Conservation (phyloP, 2,329 filamentous ascomycete genomes). For the Aspergillus novoparasiticus region DNA sequence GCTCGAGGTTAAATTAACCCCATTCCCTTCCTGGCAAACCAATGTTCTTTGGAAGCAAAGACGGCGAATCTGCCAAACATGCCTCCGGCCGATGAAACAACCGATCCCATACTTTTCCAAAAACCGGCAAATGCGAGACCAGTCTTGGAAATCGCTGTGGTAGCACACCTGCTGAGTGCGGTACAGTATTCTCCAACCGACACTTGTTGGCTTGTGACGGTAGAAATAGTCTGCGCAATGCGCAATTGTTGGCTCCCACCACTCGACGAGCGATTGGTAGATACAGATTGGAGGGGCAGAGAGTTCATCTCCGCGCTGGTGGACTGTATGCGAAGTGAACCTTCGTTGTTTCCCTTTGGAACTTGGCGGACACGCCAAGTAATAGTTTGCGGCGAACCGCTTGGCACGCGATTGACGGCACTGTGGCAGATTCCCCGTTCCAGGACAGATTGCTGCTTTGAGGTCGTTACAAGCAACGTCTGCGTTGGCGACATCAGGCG, state of each 20-base stretch:
- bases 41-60: constrained; percentile 19
- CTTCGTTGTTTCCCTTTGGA: background rate
- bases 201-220: background rate
- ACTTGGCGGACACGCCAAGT: background rate
- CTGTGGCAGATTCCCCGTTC: background rate
- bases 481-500: background rate
- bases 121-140: constrained; percentile 10
- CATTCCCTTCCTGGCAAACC: constrained; percentile 21
- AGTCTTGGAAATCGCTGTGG: constrained; percentile 1
- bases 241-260: background rate
- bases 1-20: constrained; percentile 14
- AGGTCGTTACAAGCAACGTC: background rate
- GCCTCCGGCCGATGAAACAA: constrained; percentile 16
- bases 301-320: background rate
- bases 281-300: background rate
- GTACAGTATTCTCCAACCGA: background rate
- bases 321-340: background rate
- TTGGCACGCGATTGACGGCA: background rate
- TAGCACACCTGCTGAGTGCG: constrained; percentile 2
- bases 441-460: background rate
- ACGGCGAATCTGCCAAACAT: constrained; percentile 19
- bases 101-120: constrained; percentile 13
- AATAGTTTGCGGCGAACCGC: background rate
- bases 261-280: background rate
- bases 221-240: background rate